Conservation (phyloP, 805 yeast genomes). For the Ogataea ganodermae region DNA sequence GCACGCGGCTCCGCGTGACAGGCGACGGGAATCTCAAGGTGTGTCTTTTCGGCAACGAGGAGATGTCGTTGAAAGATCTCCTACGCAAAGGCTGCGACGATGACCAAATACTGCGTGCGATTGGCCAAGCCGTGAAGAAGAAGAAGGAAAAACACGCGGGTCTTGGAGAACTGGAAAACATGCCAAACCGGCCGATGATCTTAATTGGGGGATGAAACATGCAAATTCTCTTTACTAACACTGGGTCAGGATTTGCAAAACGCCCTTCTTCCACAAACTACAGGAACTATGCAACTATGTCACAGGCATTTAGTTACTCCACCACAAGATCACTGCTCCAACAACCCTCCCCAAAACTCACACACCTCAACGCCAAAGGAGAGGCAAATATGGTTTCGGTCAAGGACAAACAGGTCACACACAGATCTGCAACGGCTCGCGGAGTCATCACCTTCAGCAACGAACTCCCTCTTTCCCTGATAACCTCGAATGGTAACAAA, state of each 20-base stretch:
- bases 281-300: background rate
- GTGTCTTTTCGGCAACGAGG: constrained; percentile 54
- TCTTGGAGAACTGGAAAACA: constrained; percentile 44
- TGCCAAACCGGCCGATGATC: constrained; percentile 58
- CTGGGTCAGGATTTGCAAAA: background rate
- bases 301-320: background rate
- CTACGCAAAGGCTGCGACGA: constrained; percentile 40
- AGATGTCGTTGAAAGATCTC: constrained; percentile 48
- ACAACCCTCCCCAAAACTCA: constrained; percentile 22
- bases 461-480: constrained; percentile 32
- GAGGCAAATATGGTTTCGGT: constrained; percentile 50
- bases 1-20: constrained; percentile 54
- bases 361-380: constrained; percentile 44
- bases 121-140: constrained; percentile 46
- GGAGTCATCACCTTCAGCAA: constrained; percentile 46
- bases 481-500: constrained; percentile 40
- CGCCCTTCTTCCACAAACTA: background rate
- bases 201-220: constrained; percentile 50
- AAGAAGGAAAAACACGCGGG: constrained; percentile 57
- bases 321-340: background rate
- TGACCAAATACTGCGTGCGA: constrained; percentile 39
- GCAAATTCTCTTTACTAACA: constrained; percentile 13
- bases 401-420: constrained; percentile 40
- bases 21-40: constrained; percentile 57
- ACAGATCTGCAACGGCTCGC: constrained; percentile 44